phyloP scores from a whole-genome alignment of 2,329 filamentous ascomycete species.

The Pseudogymnoascus sp. region DNA sequence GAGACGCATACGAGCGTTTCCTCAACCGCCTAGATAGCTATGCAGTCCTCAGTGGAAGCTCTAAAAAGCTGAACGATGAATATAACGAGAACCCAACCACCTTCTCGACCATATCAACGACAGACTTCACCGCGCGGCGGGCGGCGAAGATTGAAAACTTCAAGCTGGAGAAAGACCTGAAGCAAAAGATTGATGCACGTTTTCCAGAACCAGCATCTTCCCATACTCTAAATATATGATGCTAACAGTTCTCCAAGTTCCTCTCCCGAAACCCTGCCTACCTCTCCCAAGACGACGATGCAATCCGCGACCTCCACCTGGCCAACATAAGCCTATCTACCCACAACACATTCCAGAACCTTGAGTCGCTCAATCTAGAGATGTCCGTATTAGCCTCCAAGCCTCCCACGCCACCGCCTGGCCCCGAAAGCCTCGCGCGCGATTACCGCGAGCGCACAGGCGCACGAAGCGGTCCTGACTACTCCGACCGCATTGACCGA shows the following conservation, averaged over 20 bases:
- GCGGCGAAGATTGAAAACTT: conserved; percentile 83
- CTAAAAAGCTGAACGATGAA: conserved; percentile 63
- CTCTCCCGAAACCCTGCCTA: conserved; percentile 52
- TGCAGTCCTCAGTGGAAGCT: conserved; percentile 57
- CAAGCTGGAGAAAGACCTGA: conserved; percentile 77
- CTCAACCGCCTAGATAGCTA: conserved; percentile 74
- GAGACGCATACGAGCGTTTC: conserved; percentile 71
- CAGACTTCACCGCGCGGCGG: conserved; percentile 61
- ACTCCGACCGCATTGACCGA: conserved; percentile 69
- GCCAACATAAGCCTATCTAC: conserved; percentile 66
- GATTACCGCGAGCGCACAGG: conserved; percentile 42
- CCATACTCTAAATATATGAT: conserved; percentile 22
- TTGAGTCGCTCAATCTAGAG: conserved; percentile 85
- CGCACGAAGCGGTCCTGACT: conserved; percentile 41
- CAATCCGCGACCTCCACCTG: conserved; percentile 72
- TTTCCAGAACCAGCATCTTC: conserved; percentile 38
- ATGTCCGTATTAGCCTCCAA: conserved; percentile 73
- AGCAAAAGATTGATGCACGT: conserved; percentile 68
- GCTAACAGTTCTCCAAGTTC: conserved; percentile 41
- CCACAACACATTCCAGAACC: conserved; percentile 74
- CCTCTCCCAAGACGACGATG: conserved; percentile 72
- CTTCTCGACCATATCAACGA: conserved; percentile 66
- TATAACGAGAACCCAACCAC: conserved; percentile 66
- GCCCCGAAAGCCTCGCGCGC: conserved; percentile 39
- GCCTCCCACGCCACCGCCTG: conserved; percentile 46